Percentiles rank a stretch among this genome's conserved stretches.
Conservation (phyloP, 208 protist genomes). For the Porcisia deanei region DNA sequence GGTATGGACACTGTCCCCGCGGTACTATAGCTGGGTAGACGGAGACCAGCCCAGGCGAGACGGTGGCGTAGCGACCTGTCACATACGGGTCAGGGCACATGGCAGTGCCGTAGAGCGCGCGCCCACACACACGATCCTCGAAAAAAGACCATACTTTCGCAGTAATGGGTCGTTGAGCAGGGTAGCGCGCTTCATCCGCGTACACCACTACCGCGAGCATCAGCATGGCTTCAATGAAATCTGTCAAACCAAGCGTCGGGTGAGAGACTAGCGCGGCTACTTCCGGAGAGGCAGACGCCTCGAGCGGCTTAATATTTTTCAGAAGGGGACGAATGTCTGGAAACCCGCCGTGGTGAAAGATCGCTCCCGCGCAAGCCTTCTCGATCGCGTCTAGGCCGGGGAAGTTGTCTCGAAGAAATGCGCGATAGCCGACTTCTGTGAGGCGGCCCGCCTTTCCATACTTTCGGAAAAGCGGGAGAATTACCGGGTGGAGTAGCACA, state of each 20-base stretch:
- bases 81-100: conserved; percentile 39
- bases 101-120: conserved; percentile 7
- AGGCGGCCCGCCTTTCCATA: conserved; percentile 56
- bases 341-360: conserved; percentile 74
- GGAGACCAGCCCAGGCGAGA: conserved; percentile 29
- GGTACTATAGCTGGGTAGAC: conserved; percentile 22
- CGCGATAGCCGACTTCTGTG: conserved; percentile 43
- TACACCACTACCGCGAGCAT: conserved; percentile 85
- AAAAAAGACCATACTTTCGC: conserved; percentile 85
- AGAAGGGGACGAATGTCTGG: conserved; percentile 45
- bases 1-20: conserved; percentile 15
- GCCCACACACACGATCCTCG: conserved; percentile 56
- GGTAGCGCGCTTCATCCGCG: conserved; percentile 56
- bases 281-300: not conserved
- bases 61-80: conserved; percentile 19
- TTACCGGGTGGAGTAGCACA: conserved; percentile 33
- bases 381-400: conserved; percentile 46
- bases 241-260: conserved; percentile 50
- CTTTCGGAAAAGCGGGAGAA: conserved; percentile 69
- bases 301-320: conserved; percentile 6
- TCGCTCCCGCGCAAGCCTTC: conserved; percentile 47
- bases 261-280: conserved; percentile 2
- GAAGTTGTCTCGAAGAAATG: conserved; percentile 64
- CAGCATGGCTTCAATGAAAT: conserved; percentile 79
- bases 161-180: conserved; percentile 63